A percentile compares a stretch with the other conserved stretches of the same genome.
Evolutionary conservation across 2,329 filamentous ascomycete species (phyloP).

Genomic region (Fusarium buxicola): DNA sequence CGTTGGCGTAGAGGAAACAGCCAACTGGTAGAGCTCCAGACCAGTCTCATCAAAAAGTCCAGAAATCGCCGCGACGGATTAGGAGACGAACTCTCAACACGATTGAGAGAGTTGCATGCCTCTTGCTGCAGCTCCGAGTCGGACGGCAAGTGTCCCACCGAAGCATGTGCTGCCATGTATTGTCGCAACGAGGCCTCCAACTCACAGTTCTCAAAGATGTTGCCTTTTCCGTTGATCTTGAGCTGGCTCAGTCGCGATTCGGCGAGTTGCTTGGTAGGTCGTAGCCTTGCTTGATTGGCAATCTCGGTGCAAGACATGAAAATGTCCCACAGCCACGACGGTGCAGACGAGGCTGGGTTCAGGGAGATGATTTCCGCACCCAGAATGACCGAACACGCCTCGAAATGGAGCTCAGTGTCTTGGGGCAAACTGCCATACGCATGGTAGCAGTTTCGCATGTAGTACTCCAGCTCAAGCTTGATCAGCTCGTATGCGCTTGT

Average conservation of each 20-base stretch:
- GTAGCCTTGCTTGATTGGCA: slow-evolving; percentile 28
- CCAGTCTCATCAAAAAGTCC: slow-evolving; percentile 30
- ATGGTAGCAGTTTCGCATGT: slow-evolving; percentile 30
- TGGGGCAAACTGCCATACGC: slow-evolving; percentile 11
- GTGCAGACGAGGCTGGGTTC: slow-evolving; percentile 25
- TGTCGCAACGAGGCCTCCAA: slow-evolving; percentile 28
- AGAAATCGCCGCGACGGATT: slow-evolving; percentile 28
- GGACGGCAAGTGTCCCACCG: slow-evolving; percentile 24
- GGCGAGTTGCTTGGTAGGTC: slow-evolving; percentile 27
- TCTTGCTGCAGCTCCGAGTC: slow-evolving; percentile 36
- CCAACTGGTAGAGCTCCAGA: slow-evolving; percentile 34
- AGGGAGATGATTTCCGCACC: slow-evolving; percentile 29
- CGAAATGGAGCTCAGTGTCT: slow-evolving; percentile 32
- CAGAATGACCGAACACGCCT: slow-evolving; percentile 31
- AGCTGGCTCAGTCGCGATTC: slow-evolving; percentile 27
- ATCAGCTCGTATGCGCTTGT: slow-evolving; percentile 38
- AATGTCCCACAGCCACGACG: slow-evolving; percentile 33
- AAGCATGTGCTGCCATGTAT: slow-evolving; percentile 23
- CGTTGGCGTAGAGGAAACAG: slow-evolving; percentile 24
- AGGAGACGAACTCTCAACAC: slow-evolving; percentile 1
- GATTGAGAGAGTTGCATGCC: slow-evolving; percentile 20
- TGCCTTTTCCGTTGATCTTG: slow-evolving; percentile 37
- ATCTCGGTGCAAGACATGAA: slow-evolving; percentile 34
- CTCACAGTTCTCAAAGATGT: slow-evolving; percentile 38
- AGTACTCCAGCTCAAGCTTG: slow-evolving; percentile 35